Evolutionary conservation across 1,284 basidiomycete genomes (phyloP), one percentile per base, ranked within the genome.

Genomic region (Amylostereum chailletii): DNA sequence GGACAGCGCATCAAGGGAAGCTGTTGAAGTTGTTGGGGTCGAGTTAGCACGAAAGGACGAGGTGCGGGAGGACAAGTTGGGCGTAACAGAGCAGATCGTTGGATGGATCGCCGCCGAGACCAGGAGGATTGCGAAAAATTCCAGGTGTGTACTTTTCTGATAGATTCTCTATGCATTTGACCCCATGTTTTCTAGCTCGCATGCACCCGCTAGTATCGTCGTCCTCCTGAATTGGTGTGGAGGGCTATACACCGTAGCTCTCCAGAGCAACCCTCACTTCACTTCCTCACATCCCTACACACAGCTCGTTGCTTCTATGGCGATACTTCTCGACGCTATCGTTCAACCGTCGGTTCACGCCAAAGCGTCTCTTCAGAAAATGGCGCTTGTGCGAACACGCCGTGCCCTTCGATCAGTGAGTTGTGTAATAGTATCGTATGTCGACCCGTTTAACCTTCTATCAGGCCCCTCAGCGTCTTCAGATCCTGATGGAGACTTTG

Each of bases 181-280:
- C 40, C 45, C 55, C 32, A 42, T 27, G 46, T 40, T 51, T 57
- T 10, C 19, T 54, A 84, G 83, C 56, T 75, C 82, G 4, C 74
- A 77, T 58, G 81, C 85, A 2, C 68, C 83, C 5, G 65, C 77
- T 5, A 79, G 86, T 54, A 58, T 86, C 34, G 86, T 86, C 59
- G 79, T 86, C 19, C 74, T 93, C 4, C 70, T 90, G 34, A 81
- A 72, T 55, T 93, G 90, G 87, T 70, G 79, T 5, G 85, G 82
- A 58, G 74, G 72, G 9, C 63, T 90, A 39, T 89, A 87, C 59
- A 64, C 71, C 3, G 67, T 71, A 6, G 79, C 74, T 53, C 57
- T 77, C 8, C 61, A 70, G 46, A 52, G 62, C 38, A 72, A 75
- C 46, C 62, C 69, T 2, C 60, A 71, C 26, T 79, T 81, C 56